A percentile compares a stretch with the other conserved stretches of the same genome.
These are phyloP conservation scores for Hymenoscyphus infarciens DNA, from an alignment of 2,329 filamentous ascomycete genomes.

Conservation along the genomic window DNA sequence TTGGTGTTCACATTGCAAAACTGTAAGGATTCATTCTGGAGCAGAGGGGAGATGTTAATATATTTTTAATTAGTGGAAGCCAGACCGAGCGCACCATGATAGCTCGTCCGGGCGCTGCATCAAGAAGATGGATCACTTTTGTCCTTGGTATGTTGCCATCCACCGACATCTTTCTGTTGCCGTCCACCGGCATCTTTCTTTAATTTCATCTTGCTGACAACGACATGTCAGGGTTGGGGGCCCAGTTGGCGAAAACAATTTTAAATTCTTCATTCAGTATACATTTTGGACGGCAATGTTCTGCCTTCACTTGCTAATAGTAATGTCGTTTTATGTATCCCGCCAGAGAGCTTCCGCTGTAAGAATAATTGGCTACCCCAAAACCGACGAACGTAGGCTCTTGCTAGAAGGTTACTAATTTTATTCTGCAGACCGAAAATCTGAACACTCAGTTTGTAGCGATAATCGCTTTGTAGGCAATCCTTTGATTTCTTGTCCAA, in stretches of 20 bases:
- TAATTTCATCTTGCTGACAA: neutral
- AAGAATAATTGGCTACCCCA: conserved; percentile 6
- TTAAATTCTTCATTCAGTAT: conserved; percentile 93
- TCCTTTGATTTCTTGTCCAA: neutral
- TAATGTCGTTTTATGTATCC: conserved; percentile 59
- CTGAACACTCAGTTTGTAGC: conserved; percentile 62
- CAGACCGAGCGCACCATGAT: conserved; percentile 82
- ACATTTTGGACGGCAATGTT: conserved; percentile 68
- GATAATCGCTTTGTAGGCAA: conserved; percentile 31
- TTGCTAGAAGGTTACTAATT: neutral
- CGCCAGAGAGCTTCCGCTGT: conserved; percentile 40
- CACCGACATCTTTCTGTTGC: neutral
- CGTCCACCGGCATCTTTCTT: conserved; percentile 2
- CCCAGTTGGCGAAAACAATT: conserved; percentile 79
- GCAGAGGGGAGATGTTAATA: neutral
- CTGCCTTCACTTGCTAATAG: conserved; percentile 60
- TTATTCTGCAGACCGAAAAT: conserved; percentile 26
- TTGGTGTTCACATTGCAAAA: conserved; percentile 80
- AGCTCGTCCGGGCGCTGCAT: conserved; percentile 85
- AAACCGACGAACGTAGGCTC: neutral
- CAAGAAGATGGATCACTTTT: conserved; percentile 91
- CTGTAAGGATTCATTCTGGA: conserved; percentile 48
- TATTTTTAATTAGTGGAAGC: conserved; percentile 57
- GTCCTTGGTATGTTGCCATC: conserved; percentile 60
- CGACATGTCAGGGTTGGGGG: conserved; percentile 69